Percentiles rank a stretch among this genome's conserved stretches.
Evolutionary conservation across 371 early-diverging fungal genomes (phyloP).

Genomic region (Capniomyces stellatus): DNA sequence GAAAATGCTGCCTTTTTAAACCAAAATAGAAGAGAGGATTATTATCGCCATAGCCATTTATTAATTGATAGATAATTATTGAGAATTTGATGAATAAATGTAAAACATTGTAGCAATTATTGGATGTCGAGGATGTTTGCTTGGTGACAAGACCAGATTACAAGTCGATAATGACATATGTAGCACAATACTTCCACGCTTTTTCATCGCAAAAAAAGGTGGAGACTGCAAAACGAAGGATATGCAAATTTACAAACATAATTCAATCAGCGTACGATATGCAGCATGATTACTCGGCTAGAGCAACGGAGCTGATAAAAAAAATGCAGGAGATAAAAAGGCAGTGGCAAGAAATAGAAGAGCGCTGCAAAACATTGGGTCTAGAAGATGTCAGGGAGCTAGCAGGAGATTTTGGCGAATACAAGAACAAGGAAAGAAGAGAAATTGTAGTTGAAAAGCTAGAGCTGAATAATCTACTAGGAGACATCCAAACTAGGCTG

Average conservation of each 20-base stretch:
- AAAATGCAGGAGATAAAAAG: constrained; percentile 36
- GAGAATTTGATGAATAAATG: constrained; percentile 8
- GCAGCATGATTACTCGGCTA: constrained; percentile 74
- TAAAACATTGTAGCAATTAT: too few relatives aligned
- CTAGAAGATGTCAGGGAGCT: constrained; percentile 36
- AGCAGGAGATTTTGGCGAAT: constrained; percentile 43
- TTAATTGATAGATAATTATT: too few relatives aligned
- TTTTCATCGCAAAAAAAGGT: constrained; percentile 70
- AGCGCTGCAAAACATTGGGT: constrained; percentile 34
- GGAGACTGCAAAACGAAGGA: constrained; percentile 77
- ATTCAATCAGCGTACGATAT: constrained; percentile 72
- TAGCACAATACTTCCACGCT: constrained; percentile 96
- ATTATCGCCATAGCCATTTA: too few relatives aligned
- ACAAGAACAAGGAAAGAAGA: constrained; percentile 67
- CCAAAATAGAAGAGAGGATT: too few relatives aligned
- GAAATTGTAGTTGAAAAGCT: constrained; percentile 79
- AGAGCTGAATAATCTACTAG: constrained; percentile 67
- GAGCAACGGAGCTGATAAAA: constrained; percentile 47
- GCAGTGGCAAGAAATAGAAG: constrained; percentile 55
- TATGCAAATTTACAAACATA: constrained; percentile 77
- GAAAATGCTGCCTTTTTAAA: too few relatives aligned
- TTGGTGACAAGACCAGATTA: constrained; percentile 93
- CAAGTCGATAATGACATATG: constrained; percentile 95
- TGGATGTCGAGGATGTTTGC: constrained; percentile 92
- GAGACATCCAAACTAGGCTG: constrained; percentile 87